Base-by-base conservation (phyloP, 306 rosid genomes). In the Crotalaria pallida region DNA sequence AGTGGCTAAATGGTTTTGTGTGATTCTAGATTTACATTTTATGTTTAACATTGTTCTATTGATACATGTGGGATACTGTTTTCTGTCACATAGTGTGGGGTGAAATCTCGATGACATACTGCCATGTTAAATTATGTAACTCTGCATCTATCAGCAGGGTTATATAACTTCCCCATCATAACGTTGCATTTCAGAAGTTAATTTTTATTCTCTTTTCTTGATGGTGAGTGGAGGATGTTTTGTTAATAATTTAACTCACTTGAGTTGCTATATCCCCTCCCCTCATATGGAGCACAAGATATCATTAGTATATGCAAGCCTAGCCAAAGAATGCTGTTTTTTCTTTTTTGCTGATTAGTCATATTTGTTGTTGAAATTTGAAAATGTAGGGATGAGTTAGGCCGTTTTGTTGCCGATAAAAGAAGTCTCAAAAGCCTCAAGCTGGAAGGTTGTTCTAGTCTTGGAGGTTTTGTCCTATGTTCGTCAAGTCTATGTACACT, bases 381-480 rank as follows among this genome's bases (percentile, higher is more conserved):
- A 66, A 33, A 80, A 69, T 58, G 82, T 88, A 91, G 97, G 53
- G 96, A 84, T 62, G 99, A 87, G 72, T 75, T 95, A 75, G 85
- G 96, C 40, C 91, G 97, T 22, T 95, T 95, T 82, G 89, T 89
- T 75, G 96, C 88, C 8, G 96, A 91, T 69, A 87, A 94, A 75
- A 83, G 85, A 67, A 79, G 77, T 74, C 86, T 95, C 80, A 91
- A 84, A 82, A 83, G 82, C 84, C 85, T 95, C 44, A 89, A 89
- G 88, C 83, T 95, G 88, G 96, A 95, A 80, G 97, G 96, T 15
- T 91, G 99, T 80, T 90, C 90, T 69, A 87, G 73, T 77, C 63
- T 95, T 9, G 87, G 97, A 16, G 84, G 96, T 66, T 83, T 91
- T 79, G 79, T 84, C 69, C 88, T 95, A 49, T 80, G 77, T 78